These are phyloP conservation scores for Phytophthora crassamura DNA, from an alignment of 352 stramenopile species.

Conservation along the genomic window DNA sequence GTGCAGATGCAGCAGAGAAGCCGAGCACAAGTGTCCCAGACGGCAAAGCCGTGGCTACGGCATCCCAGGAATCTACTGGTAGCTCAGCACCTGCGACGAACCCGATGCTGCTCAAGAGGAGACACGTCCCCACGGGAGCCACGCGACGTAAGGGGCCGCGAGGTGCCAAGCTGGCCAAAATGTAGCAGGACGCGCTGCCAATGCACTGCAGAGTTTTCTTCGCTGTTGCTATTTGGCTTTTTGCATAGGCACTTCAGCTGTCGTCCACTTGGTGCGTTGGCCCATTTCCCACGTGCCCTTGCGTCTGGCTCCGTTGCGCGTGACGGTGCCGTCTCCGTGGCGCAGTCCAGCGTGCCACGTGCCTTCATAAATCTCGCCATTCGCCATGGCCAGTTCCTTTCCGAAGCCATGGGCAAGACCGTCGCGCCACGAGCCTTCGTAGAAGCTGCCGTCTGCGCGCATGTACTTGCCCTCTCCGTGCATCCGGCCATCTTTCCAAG, in stretches of 20 bases:
- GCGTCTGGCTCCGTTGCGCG: conserved; percentile 47
- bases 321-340: conserved; percentile 67
- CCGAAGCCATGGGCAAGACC: conserved; percentile 63
- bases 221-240: conserved; percentile 24
- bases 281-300: conserved; percentile 68
- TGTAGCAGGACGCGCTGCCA: conserved; percentile 24
- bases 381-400: conserved; percentile 51
- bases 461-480: conserved; percentile 75
- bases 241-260: conserved; percentile 51
- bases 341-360: conserved; percentile 59
- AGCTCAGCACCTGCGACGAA: conserved; percentile 11
- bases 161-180: conserved; percentile 64
- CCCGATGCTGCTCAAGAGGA: conserved; percentile 48
- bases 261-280: conserved; percentile 71
- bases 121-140: conserved; percentile 53
- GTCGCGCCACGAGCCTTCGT: conserved; percentile 70
- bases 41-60: background rate
- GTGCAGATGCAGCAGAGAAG: background rate
- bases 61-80: conserved; percentile 16
- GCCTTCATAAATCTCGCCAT: conserved; percentile 66
- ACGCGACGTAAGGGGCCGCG: conserved; percentile 57
- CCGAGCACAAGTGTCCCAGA: conserved; percentile 5
- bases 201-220: background rate
- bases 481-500: conserved; percentile 73
- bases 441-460: conserved; percentile 62